Evolutionary conservation across 345 rosid species (phyloP).

Genomic region (Microcos paniculata): DNA sequence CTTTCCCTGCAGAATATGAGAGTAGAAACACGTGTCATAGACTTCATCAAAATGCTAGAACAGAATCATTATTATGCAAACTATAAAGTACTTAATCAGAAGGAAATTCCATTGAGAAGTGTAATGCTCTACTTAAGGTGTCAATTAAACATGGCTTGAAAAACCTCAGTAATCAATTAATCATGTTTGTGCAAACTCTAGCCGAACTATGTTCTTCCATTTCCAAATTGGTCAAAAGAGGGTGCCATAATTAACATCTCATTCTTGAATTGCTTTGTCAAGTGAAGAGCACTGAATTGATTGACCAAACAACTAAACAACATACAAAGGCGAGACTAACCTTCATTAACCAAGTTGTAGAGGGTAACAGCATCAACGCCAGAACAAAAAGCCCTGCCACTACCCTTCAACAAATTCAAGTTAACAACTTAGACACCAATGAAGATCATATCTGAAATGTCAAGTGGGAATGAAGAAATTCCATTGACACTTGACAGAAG

Average conservation of each 20-base stretch:
- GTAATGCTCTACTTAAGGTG: not conserved
- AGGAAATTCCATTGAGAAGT: not conserved
- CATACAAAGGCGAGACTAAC: constrained; percentile 28
- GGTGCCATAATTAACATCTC: constrained; percentile 5
- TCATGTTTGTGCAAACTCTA: not conserved
- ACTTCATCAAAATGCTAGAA: constrained; percentile 10
- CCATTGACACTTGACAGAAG: not conserved
- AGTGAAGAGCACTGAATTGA: not conserved
- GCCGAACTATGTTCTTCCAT: not conserved
- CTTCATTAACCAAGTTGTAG: constrained; percentile 55
- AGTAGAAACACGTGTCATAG: constrained; percentile 23
- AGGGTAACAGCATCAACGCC: constrained; percentile 76
- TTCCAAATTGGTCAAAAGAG: constrained; percentile 4
- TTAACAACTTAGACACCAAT: constrained; percentile 32
- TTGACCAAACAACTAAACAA: not conserved
- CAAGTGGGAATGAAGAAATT: constrained; percentile 1
- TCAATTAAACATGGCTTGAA: not conserved
- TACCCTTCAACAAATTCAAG: constrained; percentile 60
- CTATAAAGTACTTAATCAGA: constrained; percentile 7
- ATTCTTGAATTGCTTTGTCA: not conserved
- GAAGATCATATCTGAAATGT: constrained; percentile 9
- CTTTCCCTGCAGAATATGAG: constrained; percentile 49
- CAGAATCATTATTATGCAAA: constrained; percentile 1
- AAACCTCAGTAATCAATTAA: not conserved
- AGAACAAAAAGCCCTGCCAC: constrained; percentile 80